Evolutionary conservation across 768 basidiomycete species (phyloP).

Genomic region (Lactifluus subvellereus): DNA sequence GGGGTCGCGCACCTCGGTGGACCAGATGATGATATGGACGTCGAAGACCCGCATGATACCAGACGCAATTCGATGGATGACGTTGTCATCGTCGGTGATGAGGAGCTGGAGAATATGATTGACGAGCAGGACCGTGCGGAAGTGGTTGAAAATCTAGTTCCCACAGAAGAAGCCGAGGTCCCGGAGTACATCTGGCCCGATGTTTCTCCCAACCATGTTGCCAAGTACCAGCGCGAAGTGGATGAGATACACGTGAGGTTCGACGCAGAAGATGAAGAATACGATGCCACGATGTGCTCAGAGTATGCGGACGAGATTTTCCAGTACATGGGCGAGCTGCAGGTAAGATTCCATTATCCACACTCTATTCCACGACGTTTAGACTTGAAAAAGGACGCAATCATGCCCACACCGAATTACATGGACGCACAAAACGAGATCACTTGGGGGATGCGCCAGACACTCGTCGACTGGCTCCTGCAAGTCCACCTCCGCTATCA

Average conservation of each 20-base stretch:
- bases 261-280: constrained; percentile 66
- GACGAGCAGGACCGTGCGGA: constrained; percentile 41
- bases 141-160: constrained; percentile 39
- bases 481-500: constrained; percentile 98
- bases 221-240: constrained; percentile 56
- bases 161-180: constrained; percentile 19
- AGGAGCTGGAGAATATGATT: constrained; percentile 62
- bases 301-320: constrained; percentile 99
- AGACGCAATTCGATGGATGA: constrained; percentile 39
- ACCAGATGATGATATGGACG: constrained; percentile 51
- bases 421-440: constrained; percentile 94
- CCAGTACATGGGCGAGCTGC: constrained; percentile 88
- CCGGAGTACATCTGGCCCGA: constrained; percentile 58
- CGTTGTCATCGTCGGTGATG: constrained; percentile 41
- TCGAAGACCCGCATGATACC: constrained; percentile 39
- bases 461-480: constrained; percentile 95
- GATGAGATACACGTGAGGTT: constrained; percentile 55
- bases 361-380: constrained; percentile 13
- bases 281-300: constrained; percentile 93
- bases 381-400: constrained; percentile 51
- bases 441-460: constrained; percentile 90
- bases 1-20: constrained; percentile 13
- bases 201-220: constrained; percentile 53
- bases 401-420: constrained; percentile 90
- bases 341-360: constrained; percentile 47